phyloP scores from a whole-genome alignment of 305 asterid species.

The Euphrasia arctica region DNA sequence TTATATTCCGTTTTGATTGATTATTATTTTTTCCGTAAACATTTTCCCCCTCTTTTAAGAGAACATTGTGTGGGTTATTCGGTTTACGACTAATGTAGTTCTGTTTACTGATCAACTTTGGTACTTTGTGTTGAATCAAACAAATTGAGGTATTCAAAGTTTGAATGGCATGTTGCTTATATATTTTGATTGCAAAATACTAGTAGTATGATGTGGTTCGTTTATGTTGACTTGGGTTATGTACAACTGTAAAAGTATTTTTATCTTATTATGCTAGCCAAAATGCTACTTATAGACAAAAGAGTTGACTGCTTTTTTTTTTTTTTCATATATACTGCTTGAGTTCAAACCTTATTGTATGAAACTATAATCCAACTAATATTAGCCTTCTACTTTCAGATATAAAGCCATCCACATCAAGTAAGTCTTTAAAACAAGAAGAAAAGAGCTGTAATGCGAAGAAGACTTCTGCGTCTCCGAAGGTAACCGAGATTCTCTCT shows the following conservation, averaged over 20 bases:
- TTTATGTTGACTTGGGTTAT: not conserved
- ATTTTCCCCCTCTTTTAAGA: not conserved
- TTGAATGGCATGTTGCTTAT: not conserved
- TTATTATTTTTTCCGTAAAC: not conserved
- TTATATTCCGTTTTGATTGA: not conserved
- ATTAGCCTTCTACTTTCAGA: constrained; percentile 37
- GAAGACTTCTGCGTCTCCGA: constrained; percentile 43
- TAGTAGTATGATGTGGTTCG: not conserved
- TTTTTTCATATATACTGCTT: constrained; percentile 1
- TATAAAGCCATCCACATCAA: constrained; percentile 39
- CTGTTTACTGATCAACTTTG: constrained; percentile 8
- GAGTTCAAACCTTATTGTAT: constrained; percentile 18
- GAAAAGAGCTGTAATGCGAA: constrained; percentile 38
- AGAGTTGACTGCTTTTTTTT: not conserved
- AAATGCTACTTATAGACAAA: constrained; percentile 2
- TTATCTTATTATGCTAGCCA: constrained; percentile 7
- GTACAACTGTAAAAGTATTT: not conserved
- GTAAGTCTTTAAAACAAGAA: constrained; percentile 42
- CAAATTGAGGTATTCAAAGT: not conserved
- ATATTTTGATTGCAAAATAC: constrained; percentile 1
- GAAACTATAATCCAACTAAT: constrained; percentile 20
- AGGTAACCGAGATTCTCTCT: constrained; percentile 39
- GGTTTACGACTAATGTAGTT: not conserved
- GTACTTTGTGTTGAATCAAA: constrained; percentile 5
- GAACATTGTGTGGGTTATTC: not conserved